These are phyloP conservation scores for Dactylonectria macrodidyma DNA, from an alignment of 2,329 filamentous ascomycete species.

Conservation along the genomic window DNA sequence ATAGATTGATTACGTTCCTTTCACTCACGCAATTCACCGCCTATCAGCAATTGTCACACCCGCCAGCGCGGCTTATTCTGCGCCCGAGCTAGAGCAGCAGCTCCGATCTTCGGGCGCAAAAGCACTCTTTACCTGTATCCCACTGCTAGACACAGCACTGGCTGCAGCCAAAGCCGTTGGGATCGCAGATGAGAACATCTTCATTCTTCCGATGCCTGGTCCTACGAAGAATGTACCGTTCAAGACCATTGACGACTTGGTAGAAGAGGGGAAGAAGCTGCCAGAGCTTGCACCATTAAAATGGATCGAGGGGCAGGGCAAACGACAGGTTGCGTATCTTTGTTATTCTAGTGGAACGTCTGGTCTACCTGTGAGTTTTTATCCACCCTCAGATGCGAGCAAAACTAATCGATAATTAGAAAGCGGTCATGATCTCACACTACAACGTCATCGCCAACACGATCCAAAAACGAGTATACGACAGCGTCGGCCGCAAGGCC, in stretches of 20 bases:
- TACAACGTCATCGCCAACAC: constrained; percentile 84
- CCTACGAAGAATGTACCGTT: constrained; percentile 58
- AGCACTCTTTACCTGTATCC: constrained; percentile 80
- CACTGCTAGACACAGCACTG: constrained; percentile 74
- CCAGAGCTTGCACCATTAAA: constrained; percentile 66
- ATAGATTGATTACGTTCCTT: constrained; percentile 80
- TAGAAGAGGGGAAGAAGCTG: constrained; percentile 70
- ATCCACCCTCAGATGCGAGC: neutral
- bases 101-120: constrained; percentile 78
- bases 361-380: constrained; percentile 74
- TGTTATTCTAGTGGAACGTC: constrained; percentile 88
- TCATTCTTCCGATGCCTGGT: constrained; percentile 77
- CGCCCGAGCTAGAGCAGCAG: constrained; percentile 79
- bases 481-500: constrained; percentile 53
- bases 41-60: constrained; percentile 80
- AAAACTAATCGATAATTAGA: constrained; percentile 59
- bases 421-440: constrained; percentile 89
- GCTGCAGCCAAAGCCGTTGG: constrained; percentile 74
- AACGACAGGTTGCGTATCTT: constrained; percentile 79
- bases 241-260: constrained; percentile 76
- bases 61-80: constrained; percentile 81
- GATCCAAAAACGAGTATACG: constrained; percentile 69
- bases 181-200: constrained; percentile 75
- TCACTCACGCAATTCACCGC: constrained; percentile 84
- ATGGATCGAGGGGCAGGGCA: constrained; percentile 76